These are phyloP conservation scores for Pseudopyricularia cyperi DNA, from an alignment of 2,329 filamentous ascomycete species.

Conservation along the genomic window DNA sequence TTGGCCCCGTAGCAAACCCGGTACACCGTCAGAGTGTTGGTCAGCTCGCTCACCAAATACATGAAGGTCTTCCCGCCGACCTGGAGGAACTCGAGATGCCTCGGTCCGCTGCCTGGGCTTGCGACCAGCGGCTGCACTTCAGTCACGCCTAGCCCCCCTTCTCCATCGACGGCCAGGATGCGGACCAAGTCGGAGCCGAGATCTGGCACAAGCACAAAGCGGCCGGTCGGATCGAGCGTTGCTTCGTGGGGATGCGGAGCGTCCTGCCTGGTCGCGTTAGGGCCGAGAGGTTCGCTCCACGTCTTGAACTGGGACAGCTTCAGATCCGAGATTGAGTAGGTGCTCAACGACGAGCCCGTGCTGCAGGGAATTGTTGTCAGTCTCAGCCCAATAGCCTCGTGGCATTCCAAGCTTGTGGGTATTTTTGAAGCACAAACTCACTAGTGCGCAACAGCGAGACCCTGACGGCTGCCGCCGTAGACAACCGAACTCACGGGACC, in stretches of 20 bases:
- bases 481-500: conserved; percentile 30
- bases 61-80: conserved; percentile 32
- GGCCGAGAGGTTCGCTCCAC: conserved; percentile 23
- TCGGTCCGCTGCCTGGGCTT: conserved; percentile 45
- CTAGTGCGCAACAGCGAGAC: conserved; percentile 32
- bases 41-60: conserved; percentile 49
- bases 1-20: conserved; percentile 35
- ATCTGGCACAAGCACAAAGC: conserved; percentile 52
- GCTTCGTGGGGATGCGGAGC: conserved; percentile 51
- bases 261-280: conserved; percentile 34
- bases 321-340: conserved; percentile 29
- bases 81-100: conserved; percentile 46
- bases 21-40: conserved; percentile 43
- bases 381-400: background rate
- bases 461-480: conserved; percentile 26
- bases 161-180: conserved; percentile 34
- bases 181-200: conserved; percentile 51
- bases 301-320: conserved; percentile 21
- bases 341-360: conserved; percentile 26
- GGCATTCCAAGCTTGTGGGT: background rate
- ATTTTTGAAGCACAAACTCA: conserved; percentile 14
- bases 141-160: conserved; percentile 27
- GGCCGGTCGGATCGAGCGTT: conserved; percentile 50
- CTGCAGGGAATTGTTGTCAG: conserved; percentile 11
- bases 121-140: conserved; percentile 25